Evolutionary conservation across 345 rosid genomes (phyloP).

Genomic region (Theobroma cacao): DNA sequence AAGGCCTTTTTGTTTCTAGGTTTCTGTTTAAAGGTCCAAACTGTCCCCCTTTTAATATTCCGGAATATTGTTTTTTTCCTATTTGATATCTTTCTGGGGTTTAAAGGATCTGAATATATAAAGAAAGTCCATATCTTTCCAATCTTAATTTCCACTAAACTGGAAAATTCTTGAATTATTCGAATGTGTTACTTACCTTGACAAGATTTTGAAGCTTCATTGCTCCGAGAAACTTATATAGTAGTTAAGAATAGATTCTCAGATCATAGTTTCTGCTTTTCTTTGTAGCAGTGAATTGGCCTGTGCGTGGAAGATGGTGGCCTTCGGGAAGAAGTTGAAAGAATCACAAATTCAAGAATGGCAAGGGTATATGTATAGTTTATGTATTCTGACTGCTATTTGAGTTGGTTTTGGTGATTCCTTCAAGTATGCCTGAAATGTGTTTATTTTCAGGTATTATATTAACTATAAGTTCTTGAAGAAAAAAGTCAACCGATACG

Average conservation of each 20-base stretch:
- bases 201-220: neutral
- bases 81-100: neutral
- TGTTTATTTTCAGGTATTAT: constrained; percentile 33
- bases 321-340: constrained; percentile 50
- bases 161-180: neutral
- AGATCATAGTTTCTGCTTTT: neutral
- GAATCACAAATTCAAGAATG: constrained; percentile 49
- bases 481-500: constrained; percentile 48
- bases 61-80: neutral
- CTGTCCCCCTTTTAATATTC: neutral
- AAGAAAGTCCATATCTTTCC: neutral
- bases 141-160: neutral
- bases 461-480: constrained; percentile 49
- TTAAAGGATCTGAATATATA: neutral
- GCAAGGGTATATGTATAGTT: constrained; percentile 34
- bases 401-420: neutral
- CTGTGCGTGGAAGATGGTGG: constrained; percentile 41
- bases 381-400: neutral
- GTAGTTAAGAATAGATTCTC: neutral
- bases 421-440: neutral
- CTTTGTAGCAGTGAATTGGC: neutral
- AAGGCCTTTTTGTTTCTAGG: neutral
- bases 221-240: neutral
- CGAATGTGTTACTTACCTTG: neutral
- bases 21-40: neutral